Percentiles rank a stretch among this genome's conserved stretches.
Conservation (phyloP, 108 stramenopile species). For the Parietichytrium sp. region DNA sequence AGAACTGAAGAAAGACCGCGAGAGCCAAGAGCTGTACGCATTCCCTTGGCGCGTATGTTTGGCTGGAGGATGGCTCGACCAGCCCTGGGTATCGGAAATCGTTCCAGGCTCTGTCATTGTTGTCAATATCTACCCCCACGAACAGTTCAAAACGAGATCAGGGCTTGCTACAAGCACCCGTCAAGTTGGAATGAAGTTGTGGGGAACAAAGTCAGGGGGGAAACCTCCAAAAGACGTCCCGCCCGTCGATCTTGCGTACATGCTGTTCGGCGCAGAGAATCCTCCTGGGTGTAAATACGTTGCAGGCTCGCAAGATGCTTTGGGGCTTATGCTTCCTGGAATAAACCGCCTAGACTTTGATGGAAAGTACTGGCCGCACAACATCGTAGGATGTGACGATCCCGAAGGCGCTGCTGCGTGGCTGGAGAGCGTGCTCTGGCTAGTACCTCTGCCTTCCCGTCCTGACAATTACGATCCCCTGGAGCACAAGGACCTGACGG, state of each 20-base stretch:
- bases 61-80: constrained; percentile 27
- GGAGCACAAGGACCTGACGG: neutral
- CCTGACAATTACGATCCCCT: constrained; percentile 17
- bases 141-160: neutral
- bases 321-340: constrained; percentile 19
- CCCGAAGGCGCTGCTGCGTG: neutral
- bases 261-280: constrained; percentile 16
- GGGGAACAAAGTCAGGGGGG: neutral
- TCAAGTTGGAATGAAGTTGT: neutral
- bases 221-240: neutral
- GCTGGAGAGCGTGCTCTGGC: neutral
- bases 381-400: neutral
- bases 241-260: neutral
- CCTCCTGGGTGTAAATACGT: constrained; percentile 17
- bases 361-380: constrained; percentile 23
- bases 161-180: constrained; percentile 26
- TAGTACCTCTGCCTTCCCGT: constrained; percentile 28
- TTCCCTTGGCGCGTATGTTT: constrained; percentile 27
- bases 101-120: constrained; percentile 35
- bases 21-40: neutral
- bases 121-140: constrained; percentile 11
- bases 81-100: neutral
- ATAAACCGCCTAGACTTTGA: constrained; percentile 12
- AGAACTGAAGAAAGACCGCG: neutral
- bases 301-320: constrained; percentile 34